phyloP scores from a whole-genome alignment of 306 rosid species.

The Glycine latifolia region DNA sequence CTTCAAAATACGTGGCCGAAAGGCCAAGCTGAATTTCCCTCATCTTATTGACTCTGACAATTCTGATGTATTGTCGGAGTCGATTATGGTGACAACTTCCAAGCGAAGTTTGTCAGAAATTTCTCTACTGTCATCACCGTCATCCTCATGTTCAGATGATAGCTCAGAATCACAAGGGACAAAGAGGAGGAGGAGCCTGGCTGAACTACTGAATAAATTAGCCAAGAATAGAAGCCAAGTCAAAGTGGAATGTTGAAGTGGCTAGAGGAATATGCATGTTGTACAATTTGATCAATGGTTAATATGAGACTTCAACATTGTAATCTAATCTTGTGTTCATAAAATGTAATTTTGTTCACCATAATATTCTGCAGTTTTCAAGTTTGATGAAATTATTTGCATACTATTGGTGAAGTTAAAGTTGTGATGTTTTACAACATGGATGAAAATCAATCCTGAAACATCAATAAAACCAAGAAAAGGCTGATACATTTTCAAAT shows the following conservation, averaged over 20 bases:
- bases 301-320: neutral
- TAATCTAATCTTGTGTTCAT: neutral
- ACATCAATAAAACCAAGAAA: neutral
- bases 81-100: neutral
- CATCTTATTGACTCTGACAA: slow-evolving; percentile 30
- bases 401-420: neutral
- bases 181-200: slow-evolving; percentile 15
- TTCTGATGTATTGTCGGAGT: neutral
- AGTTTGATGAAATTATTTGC: neutral
- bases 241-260: neutral
- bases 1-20: slow-evolving; percentile 63
- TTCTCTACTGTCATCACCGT: neutral
- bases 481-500: neutral
- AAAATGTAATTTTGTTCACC: neutral
- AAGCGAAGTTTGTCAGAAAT: neutral
- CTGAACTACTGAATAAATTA: slow-evolving; percentile 36
- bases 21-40: slow-evolving; percentile 76
- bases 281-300: neutral
- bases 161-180: slow-evolving; percentile 11
- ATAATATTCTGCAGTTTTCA: neutral
- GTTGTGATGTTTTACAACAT: neutral
- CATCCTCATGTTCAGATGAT: neutral
- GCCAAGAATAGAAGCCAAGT: slow-evolving; percentile 31
- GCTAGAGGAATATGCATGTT: neutral
- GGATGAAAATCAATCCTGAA: neutral